Conservation (phyloP, 768 basidiomycete species). For the Xerocomellus dryophilus region DNA sequence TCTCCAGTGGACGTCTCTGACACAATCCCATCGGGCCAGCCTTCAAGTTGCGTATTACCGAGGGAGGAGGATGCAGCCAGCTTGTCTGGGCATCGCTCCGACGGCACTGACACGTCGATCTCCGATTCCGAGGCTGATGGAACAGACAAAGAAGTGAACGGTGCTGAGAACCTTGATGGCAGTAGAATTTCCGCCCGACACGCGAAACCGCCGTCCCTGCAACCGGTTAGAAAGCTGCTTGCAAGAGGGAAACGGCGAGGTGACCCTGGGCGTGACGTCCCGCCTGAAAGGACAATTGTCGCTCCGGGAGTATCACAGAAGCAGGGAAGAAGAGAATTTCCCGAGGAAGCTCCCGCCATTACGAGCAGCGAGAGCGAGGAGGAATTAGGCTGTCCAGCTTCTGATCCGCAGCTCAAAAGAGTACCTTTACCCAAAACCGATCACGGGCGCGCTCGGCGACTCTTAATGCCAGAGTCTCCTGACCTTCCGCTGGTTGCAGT, state of each 20-base stretch:
- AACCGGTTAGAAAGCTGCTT: constrained; percentile 11
- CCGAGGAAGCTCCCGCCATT: constrained; percentile 13
- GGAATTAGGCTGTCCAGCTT: constrained; percentile 10
- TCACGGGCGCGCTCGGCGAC: constrained; percentile 33
- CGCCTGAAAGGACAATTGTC: background rate
- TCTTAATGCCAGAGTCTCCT: constrained; percentile 26
- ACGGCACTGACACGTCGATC: background rate
- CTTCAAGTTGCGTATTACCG: background rate
- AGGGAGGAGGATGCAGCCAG: background rate
- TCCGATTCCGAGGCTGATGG: constrained; percentile 10
- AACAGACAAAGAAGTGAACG: background rate
- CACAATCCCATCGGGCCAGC: background rate
- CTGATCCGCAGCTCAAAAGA: constrained; percentile 27
- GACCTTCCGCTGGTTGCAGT: constrained; percentile 40
- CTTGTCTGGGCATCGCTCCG: background rate
- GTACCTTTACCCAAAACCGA: constrained; percentile 33
- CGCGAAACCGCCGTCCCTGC: constrained; percentile 5
- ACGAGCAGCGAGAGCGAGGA: constrained; percentile 13
- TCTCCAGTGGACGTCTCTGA: background rate
- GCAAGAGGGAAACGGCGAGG: constrained; percentile 10
- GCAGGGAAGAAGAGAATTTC: constrained; percentile 1
- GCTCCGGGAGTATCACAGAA: constrained; percentile 5
- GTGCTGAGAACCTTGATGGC: background rate
- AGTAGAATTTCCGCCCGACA: constrained; percentile 1
- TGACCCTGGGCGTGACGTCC: constrained; percentile 1